These are phyloP conservation scores for Starmerella potacharoeniae DNA, from an alignment of 805 yeast species.

Conservation along the genomic window DNA sequence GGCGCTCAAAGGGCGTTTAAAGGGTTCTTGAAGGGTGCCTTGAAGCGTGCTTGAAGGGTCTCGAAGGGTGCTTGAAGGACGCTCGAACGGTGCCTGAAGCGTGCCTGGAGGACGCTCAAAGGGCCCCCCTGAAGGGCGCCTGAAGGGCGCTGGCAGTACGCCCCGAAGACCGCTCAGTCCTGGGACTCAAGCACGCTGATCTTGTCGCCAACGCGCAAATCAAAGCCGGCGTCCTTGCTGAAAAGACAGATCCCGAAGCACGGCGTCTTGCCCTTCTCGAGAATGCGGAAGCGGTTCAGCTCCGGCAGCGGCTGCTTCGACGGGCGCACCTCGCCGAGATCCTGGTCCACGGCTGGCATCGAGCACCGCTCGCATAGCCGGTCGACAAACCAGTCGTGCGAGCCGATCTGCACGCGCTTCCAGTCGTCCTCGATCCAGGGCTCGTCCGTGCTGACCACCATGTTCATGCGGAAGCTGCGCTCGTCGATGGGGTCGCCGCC, in stretches of 20 bases:
- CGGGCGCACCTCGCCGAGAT: slow-evolving; percentile 20
- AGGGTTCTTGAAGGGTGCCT: too few species aligned
- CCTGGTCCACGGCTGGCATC: slow-evolving; percentile 27
- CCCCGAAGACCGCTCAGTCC: neutral
- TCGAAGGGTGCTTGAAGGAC: too few species aligned
- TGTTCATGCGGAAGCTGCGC: slow-evolving; percentile 28
- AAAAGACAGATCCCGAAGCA: slow-evolving; percentile 27
- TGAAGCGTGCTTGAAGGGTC: too few species aligned
- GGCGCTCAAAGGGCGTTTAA: too few species aligned
- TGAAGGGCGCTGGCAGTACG: too few species aligned
- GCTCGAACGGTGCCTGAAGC: too few species aligned
- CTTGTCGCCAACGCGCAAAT: slow-evolving; percentile 24
- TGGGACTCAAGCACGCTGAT: slow-evolving; percentile 17
- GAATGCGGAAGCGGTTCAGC: slow-evolving; percentile 25
- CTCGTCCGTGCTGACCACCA: slow-evolving; percentile 25
- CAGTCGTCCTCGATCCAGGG: slow-evolving; percentile 30
- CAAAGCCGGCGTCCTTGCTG: slow-evolving; percentile 19
- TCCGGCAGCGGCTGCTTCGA: slow-evolving; percentile 25
- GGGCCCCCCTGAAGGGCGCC: too few species aligned
- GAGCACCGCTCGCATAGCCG: slow-evolving; percentile 26
- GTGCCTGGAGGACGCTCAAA: too few species aligned
- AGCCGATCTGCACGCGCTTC: slow-evolving; percentile 22
- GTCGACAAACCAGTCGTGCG: slow-evolving; percentile 23
- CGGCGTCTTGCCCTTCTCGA: slow-evolving; percentile 26
- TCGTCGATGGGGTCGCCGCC: slow-evolving; percentile 18